phyloP scores from a whole-genome alignment of 1,139 yeast genomes.

The Debaryomyces psychrophilus region DNA sequence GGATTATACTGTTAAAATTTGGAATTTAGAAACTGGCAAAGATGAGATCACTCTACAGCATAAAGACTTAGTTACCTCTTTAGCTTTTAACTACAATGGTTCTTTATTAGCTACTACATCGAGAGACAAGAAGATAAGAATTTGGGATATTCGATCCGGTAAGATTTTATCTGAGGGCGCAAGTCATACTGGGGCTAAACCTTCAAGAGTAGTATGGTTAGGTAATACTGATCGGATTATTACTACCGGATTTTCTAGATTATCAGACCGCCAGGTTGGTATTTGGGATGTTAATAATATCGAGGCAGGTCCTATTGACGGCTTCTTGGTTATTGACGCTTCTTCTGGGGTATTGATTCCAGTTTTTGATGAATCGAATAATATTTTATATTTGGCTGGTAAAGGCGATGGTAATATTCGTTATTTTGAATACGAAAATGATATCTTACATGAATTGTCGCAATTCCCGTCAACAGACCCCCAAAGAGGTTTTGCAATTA shows the following conservation, averaged over 20 bases:
- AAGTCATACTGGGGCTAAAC: constrained; percentile 92
- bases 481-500: constrained; percentile 91
- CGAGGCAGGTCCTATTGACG: constrained; percentile 83
- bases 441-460: constrained; percentile 76
- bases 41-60: constrained; percentile 76
- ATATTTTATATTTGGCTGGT: constrained; percentile 86
- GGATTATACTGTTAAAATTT: constrained; percentile 86
- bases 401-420: constrained; percentile 98
- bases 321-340: constrained; percentile 81
- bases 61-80: constrained; percentile 86
- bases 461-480: constrained; percentile 89
- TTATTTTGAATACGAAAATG: constrained; percentile 84
- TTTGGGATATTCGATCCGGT: constrained; percentile 87
- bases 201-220: constrained; percentile 85
- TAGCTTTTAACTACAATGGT: constrained; percentile 89
- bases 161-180: constrained; percentile 78
- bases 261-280: constrained; percentile 93
- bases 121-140: constrained; percentile 87
- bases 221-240: constrained; percentile 83
- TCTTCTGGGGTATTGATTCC: constrained; percentile 95
- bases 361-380: constrained; percentile 77
- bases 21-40: constrained; percentile 83
- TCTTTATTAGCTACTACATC: constrained; percentile 83
- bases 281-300: constrained; percentile 84
- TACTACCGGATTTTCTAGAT: constrained; percentile 94